Evolutionary conservation across 441 rosid species (phyloP), one percentile per base, ranked within the genome.

Genomic region (Arabidopsis lyrata): DNA sequence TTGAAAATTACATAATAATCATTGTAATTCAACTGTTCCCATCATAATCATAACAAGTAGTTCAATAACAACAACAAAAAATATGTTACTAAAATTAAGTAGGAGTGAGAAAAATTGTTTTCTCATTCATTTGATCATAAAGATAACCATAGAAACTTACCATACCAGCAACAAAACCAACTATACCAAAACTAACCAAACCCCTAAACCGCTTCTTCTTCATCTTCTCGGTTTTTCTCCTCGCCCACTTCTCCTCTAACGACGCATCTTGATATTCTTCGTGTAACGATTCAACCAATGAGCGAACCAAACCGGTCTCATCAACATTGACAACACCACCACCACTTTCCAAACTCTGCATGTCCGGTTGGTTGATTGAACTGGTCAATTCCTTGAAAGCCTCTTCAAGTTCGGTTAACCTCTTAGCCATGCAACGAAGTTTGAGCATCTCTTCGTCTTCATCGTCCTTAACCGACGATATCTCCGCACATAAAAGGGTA

Each of bases 401-500:
- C 32, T 76, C 68, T 57, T 65, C 55, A 6, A 68, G 36, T 20
- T 60, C 13, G 42, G 62, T 27, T 35, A 53, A 50, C 67, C 57
- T 57, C 54, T 41, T 47, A 29, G 59, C 69, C 55, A 68, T 70
- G 49, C 68, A 20, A 11, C 48, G 34, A 65, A 64, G 49, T 61
- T 59, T 47, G 38, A 12, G 4, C 41, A 8, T 22, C 47, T 70
- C 73, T 6, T 70, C 75, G 5, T 66, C 24, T 15, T 39, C 82
- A 14, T 15, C 44, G 20, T 32, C 63, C 41, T 41, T 29, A 52
- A 24, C 72, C 65, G 88, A 89, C 2, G 78, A 53, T 5, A 82
- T 63, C 76, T 89, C 97, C 5, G 91, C 84, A 0, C 85, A 65
- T 27, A 89, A 45, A 31, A 89, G 86, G 27, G 69, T 84, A 14